These are phyloP conservation scores for Dichomitus squalens DNA, from an alignment of 1,284 basidiomycete genomes.

Conservation along the genomic window DNA sequence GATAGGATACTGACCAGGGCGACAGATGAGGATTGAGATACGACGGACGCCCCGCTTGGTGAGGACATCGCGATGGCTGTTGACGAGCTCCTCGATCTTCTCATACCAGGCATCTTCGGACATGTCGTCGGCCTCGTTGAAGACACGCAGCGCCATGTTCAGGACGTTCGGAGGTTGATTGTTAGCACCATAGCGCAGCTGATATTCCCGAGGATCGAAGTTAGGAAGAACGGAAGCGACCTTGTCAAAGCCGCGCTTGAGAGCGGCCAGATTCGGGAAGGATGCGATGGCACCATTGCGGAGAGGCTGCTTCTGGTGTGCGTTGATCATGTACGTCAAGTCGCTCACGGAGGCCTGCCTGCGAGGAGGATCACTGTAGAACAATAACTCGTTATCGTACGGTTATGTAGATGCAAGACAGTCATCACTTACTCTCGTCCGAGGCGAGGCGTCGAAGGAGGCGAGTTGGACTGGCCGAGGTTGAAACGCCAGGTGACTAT, in stretches of 20 bases:
- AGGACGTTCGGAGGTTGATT: constrained; percentile 87
- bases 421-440: constrained; percentile 55
- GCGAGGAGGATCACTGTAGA: constrained; percentile 46
- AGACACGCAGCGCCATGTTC: constrained; percentile 90
- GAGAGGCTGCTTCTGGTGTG: constrained; percentile 82
- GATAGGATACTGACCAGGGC: constrained; percentile 89
- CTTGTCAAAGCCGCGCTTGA: constrained; percentile 76
- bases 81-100: constrained; percentile 76
- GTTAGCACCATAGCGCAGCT: constrained; percentile 73
- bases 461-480: constrained; percentile 81
- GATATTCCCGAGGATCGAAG: constrained; percentile 74
- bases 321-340: constrained; percentile 86
- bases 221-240: constrained; percentile 68
- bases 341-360: constrained; percentile 89
- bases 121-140: constrained; percentile 76
- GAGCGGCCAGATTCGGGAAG: constrained; percentile 75
- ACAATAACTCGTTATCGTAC: constrained; percentile 1
- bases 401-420: constrained; percentile 15
- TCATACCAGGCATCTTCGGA: constrained; percentile 81
- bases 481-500: constrained; percentile 94
- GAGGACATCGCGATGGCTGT: constrained; percentile 69
- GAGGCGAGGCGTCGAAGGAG: constrained; percentile 83
- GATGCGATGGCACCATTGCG: constrained; percentile 90
- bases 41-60: constrained; percentile 84
- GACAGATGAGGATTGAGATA: constrained; percentile 91